Conservation (phyloP, 306 rosid genomes). For the Sicyos edulis region DNA sequence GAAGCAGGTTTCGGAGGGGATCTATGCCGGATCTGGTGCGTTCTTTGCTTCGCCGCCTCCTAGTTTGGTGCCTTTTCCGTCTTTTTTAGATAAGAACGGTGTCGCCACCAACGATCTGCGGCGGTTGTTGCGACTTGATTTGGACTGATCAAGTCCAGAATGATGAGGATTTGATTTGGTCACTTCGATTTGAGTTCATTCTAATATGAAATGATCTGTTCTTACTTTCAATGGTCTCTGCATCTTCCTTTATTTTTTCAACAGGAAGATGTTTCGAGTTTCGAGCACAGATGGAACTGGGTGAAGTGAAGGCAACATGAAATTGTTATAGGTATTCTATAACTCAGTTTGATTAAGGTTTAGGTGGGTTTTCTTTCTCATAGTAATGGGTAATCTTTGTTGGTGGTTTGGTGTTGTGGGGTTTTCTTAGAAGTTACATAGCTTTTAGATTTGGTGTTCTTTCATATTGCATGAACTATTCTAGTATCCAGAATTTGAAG, state of each 20-base stretch:
- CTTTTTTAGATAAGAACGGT: constrained; percentile 43
- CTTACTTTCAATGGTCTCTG: constrained; percentile 19
- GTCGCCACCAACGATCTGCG: constrained; percentile 48
- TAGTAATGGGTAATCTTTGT: background rate
- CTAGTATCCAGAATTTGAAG: background rate
- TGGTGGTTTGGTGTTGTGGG: background rate
- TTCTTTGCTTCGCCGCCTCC: constrained; percentile 63
- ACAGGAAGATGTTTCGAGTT: constrained; percentile 45
- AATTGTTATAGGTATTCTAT: constrained; percentile 6
- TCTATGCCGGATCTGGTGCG: constrained; percentile 52
- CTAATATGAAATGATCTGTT: background rate
- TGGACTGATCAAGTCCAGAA: constrained; percentile 15
- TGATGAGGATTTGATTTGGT: background rate
- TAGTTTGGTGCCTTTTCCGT: constrained; percentile 65
- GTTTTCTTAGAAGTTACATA: background rate
- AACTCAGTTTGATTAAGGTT: background rate
- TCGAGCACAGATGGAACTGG: constrained; percentile 23
- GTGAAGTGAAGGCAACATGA: constrained; percentile 14
- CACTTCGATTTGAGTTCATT: background rate
- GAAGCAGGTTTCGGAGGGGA: constrained; percentile 50
- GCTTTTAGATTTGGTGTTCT: background rate
- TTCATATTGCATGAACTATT: background rate
- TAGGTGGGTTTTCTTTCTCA: constrained; percentile 1
- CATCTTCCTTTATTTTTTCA: constrained; percentile 75
- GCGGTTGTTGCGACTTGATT: constrained; percentile 54